Conservation (phyloP, 768 basidiomycete genomes). For the Phlegmacium glaucopus region DNA sequence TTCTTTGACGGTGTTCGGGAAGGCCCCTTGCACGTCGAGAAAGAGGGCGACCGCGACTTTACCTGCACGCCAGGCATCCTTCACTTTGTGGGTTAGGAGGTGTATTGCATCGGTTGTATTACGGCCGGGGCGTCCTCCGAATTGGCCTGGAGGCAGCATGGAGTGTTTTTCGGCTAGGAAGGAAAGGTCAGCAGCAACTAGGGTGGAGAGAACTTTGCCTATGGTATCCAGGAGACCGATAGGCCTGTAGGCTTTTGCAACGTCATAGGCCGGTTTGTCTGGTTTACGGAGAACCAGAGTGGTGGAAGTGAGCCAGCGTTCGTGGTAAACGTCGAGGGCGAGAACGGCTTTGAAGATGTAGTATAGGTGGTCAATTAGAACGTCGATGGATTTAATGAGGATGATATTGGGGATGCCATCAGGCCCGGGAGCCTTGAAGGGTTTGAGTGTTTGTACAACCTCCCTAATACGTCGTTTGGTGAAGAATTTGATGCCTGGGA, state of each 20-base stretch:
- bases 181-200: conserved; percentile 12
- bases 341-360: conserved; percentile 24
- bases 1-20: conserved; percentile 18
- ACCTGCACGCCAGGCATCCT: conserved; percentile 16
- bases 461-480: not conserved
- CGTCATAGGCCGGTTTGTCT: conserved; percentile 29
- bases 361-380: conserved; percentile 12
- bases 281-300: conserved; percentile 32
- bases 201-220: conserved; percentile 3
- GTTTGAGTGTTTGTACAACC: conserved; percentile 14
- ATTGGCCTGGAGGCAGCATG: conserved; percentile 22
- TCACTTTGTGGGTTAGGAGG: conserved; percentile 13
- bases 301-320: conserved; percentile 19
- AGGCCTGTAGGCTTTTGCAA: conserved; percentile 7
- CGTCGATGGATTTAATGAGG: conserved; percentile 8
- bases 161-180: conserved; percentile 11
- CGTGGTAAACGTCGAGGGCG: conserved; percentile 22
- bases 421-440: conserved; percentile 26
- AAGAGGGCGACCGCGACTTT: conserved; percentile 24
- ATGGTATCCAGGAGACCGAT: conserved; percentile 23
- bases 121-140: conserved; percentile 23
- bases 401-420: conserved; percentile 20
- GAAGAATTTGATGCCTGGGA: not conserved
- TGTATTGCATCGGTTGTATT: conserved; percentile 24
- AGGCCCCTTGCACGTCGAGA: conserved; percentile 27